Evolutionary conservation across 164 flowering plant species (phyloP).

Genomic region (Piper betle): DNA sequence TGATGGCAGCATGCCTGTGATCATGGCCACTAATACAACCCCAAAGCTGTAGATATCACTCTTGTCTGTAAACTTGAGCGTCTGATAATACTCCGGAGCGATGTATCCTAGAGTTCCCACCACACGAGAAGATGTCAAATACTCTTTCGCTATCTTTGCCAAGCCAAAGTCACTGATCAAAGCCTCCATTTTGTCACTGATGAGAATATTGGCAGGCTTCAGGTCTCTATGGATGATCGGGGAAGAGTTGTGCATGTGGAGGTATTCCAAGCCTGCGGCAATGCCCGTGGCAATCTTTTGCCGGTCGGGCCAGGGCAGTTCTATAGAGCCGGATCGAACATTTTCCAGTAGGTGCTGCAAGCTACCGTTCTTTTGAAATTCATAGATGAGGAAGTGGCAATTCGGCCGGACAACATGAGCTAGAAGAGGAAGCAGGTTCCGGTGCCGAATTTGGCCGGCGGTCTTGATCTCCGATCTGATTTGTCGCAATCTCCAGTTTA

Average conservation of each 20-base stretch:
- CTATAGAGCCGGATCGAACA: slow-evolving; percentile 31
- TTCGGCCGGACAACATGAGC: slow-evolving; percentile 61
- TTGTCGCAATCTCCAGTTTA: slow-evolving; percentile 66
- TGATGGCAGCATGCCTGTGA: slow-evolving; percentile 63
- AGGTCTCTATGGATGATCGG: slow-evolving; percentile 78
- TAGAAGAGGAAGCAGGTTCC: slow-evolving; percentile 63
- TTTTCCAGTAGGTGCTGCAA: slow-evolving; percentile 39
- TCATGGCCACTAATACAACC: slow-evolving; percentile 56
- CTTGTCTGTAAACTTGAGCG: slow-evolving; percentile 79
- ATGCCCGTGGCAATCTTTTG: slow-evolving; percentile 56
- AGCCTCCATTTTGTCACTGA: slow-evolving; percentile 86
- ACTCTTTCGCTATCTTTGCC: slow-evolving; percentile 72
- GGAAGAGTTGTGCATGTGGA: slow-evolving; percentile 51
- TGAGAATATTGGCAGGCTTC: slow-evolving; percentile 74
- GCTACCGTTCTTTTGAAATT: slow-evolving; percentile 89
- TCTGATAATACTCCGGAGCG: slow-evolving; percentile 89
- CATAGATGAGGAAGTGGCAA: slow-evolving; percentile 71
- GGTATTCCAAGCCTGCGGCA: slow-evolving; percentile 74
- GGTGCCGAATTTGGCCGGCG: slow-evolving; percentile 68
- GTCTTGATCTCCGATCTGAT: slow-evolving; percentile 66
- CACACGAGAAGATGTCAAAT: slow-evolving; percentile 54
- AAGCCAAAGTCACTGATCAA: slow-evolving; percentile 89
- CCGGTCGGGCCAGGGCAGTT: slow-evolving; percentile 55
- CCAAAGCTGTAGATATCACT: slow-evolving; percentile 93
- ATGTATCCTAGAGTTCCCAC: slow-evolving; percentile 87